These are phyloP conservation scores for Stipa capillata DNA, from an alignment of 176 grass and related monocot genomes.

Conservation along the genomic window DNA sequence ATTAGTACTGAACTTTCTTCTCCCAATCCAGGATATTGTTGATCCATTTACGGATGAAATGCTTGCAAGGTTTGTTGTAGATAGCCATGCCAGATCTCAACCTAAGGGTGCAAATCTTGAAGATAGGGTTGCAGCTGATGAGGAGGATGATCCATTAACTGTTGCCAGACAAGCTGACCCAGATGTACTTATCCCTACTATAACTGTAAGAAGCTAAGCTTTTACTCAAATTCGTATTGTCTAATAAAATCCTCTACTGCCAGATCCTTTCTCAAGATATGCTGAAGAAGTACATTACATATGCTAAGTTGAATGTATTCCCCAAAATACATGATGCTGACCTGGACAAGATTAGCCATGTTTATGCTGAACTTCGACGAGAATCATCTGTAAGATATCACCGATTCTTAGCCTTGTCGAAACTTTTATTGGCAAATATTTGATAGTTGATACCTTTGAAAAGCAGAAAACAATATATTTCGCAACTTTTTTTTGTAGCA, in stretches of 20 bases:
- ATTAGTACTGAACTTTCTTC: conserved; percentile 24
- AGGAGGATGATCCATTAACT: conserved; percentile 50
- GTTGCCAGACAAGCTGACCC: conserved; percentile 67
- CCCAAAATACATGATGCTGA: conserved; percentile 93
- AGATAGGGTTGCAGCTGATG: conserved; percentile 59
- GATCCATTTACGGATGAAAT: conserved; percentile 96
- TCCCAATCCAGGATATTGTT: conserved; percentile 78
- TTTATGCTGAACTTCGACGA: conserved; percentile 80
- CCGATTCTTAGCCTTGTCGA: neutral
- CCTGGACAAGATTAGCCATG: conserved; percentile 82
- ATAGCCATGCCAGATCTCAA: conserved; percentile 88
- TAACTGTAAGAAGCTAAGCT: neutral
- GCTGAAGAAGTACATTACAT: conserved; percentile 97
- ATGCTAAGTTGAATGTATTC: conserved; percentile 88
- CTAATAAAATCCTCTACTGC: conserved; percentile 9
- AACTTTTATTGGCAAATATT: neutral
- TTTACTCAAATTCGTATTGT: neutral
- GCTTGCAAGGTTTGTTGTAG: conserved; percentile 99
- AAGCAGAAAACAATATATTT: conserved; percentile 3
- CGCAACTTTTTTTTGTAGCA: conserved; percentile 48
- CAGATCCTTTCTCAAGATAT: conserved; percentile 99
- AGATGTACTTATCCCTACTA: conserved; percentile 41
- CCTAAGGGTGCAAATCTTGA: conserved; percentile 89
- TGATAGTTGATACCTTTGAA: neutral
- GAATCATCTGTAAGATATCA: conserved; percentile 67